Evolutionary conservation across 2,329 filamentous ascomycete species (phyloP).

Genomic region (Neofusicoccum parvum): DNA sequence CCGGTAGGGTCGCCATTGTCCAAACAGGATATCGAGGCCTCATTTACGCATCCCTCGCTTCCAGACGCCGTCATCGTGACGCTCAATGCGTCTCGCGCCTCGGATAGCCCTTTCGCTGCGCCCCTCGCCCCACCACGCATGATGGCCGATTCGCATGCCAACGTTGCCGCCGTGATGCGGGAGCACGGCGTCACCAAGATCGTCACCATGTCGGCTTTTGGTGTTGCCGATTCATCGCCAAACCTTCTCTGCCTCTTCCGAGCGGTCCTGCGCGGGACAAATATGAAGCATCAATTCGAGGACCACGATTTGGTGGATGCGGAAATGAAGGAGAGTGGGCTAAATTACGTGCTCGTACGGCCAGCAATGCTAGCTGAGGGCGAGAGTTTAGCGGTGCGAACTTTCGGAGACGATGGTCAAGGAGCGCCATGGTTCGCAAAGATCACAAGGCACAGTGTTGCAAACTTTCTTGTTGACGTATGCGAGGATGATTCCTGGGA

Average conservation of each 20-base stretch:
- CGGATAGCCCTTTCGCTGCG: constrained; percentile 53
- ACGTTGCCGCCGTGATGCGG: constrained; percentile 43
- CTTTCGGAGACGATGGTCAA: constrained; percentile 47
- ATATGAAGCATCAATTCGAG: constrained; percentile 50
- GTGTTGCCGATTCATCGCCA: constrained; percentile 49
- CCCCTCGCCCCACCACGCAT: constrained; percentile 47
- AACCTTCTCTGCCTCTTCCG: constrained; percentile 48
- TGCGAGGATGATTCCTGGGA: constrained; percentile 46
- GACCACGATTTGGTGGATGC: constrained; percentile 54
- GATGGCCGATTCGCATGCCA: constrained; percentile 49
- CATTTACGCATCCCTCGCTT: constrained; percentile 31
- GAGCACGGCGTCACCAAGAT: constrained; percentile 44
- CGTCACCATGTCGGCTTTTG: constrained; percentile 55
- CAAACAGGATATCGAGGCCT: constrained; percentile 39
- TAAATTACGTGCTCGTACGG: constrained; percentile 50
- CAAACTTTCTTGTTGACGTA: constrained; percentile 49
- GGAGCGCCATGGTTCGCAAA: constrained; percentile 46
- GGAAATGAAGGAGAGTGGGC: constrained; percentile 40
- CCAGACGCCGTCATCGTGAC: constrained; percentile 51
- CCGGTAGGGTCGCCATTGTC: constrained; percentile 32
- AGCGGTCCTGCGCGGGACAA: constrained; percentile 49
- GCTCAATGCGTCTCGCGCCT: constrained; percentile 50
- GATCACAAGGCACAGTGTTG: constrained; percentile 45
- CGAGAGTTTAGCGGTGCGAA: constrained; percentile 39
- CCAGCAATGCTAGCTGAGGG: constrained; percentile 49